Percentiles rank a stretch among this genome's conserved stretches.
phyloP scores from a whole-genome alignment of 2,329 filamentous ascomycete genomes.

The Nemania sp. region DNA sequence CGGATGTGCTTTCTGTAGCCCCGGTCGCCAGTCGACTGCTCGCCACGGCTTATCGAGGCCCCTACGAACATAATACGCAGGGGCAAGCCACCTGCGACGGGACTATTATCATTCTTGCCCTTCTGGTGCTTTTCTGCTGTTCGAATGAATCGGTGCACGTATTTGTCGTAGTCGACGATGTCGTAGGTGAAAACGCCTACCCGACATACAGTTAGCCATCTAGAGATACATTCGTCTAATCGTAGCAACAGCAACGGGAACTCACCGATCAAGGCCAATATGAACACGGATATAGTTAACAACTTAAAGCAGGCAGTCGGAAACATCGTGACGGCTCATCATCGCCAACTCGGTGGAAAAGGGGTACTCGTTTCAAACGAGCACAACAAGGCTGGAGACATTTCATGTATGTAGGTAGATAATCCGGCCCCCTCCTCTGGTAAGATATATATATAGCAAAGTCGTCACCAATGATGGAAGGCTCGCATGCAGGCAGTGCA shows the following conservation, averaged over 20 bases:
- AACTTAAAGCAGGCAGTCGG: not conserved
- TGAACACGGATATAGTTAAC: constrained; percentile 2
- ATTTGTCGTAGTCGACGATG: constrained; percentile 29
- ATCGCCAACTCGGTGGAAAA: not conserved
- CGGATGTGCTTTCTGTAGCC: constrained; percentile 38
- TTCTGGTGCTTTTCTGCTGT: not conserved
- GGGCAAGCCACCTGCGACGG: constrained; percentile 29
- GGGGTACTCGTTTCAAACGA: not conserved
- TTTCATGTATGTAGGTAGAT: not conserved
- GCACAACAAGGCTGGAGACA: constrained; percentile 1
- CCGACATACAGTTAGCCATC: constrained; percentile 7
- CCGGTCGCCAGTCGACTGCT: constrained; percentile 31
- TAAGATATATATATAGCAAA: too few relatives aligned
- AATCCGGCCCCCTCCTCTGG: not conserved
- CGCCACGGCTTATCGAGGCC: constrained; percentile 34
- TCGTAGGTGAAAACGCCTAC: constrained; percentile 27
- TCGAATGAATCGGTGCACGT: constrained; percentile 22
- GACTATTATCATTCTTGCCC: constrained; percentile 9
- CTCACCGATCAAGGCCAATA: constrained; percentile 18
- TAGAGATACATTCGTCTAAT: not conserved
- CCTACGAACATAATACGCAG: constrained; percentile 38
- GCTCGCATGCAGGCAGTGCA: too few relatives aligned
- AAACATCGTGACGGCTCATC: constrained; percentile 6
- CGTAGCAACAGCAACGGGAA: not conserved
- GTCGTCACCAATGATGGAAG: too few relatives aligned